Evolutionary conservation across 768 basidiomycete species (phyloP), one percentile per base, ranked within the genome.

Genomic region (Gymnopilus junonius): DNA sequence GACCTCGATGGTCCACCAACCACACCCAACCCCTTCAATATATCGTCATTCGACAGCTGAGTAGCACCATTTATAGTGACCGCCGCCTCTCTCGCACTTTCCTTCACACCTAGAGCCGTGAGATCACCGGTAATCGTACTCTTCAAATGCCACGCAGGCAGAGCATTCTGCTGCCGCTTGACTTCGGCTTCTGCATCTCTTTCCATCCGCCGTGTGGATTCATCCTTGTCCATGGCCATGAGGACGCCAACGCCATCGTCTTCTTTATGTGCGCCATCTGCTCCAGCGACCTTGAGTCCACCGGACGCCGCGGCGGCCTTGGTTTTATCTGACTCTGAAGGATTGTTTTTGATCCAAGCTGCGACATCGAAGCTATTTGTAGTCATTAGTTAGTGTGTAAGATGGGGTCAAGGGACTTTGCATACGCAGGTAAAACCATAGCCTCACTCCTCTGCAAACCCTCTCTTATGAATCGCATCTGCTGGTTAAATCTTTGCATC

Each of bases 81-180:
- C 12, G 73, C 70, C 57, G 83, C 83, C 25, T 82, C 76, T 60
- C 88, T 79, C n/a, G 85, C 87, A 64, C 74, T 85, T 73, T 93
- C 91, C 68, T 88, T 85, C 61, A 92, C 84, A 20, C 95, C 94
- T 40, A 96, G 81, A 21, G 93, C 91, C 0, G 97, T 97, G 63
- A 95, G 79, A 67, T 96, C 92, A 8, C 95, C 95, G 3, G 94
- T 90, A 64, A 99, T 94, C 2, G 97, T 99, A 72, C 94, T 96
- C 76, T 94, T 92, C 68, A 95, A 84, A 79, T 97, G 94, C 97
- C 97, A 99, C 12, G 91, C 82, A 1, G 97, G 97, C 46, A 99
- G 80, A 0, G 89, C 86, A 72, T 99, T 98, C 79, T 99, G 95
- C 72, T 90, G 86, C 61, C 94, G 79, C 76, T 95, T 95, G 58